phyloP scores from a whole-genome alignment of 371 early-diverging fungal species.

The Mucor sp. region DNA sequence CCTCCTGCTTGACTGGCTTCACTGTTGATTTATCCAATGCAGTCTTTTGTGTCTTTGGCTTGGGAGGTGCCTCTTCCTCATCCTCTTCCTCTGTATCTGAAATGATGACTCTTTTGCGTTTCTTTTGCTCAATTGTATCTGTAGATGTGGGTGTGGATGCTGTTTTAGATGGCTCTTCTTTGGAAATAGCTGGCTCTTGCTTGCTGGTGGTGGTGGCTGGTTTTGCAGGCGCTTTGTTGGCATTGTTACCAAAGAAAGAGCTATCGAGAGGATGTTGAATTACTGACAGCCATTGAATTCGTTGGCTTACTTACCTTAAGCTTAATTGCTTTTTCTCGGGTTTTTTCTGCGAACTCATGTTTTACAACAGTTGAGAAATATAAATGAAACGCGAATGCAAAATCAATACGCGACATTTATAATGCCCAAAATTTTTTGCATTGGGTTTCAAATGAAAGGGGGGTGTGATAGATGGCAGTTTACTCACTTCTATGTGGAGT shows the following conservation, averaged over 20 bases:
- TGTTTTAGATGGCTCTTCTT: not conserved
- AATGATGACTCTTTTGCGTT: slow-evolving; percentile 5
- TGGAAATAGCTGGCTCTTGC: not conserved
- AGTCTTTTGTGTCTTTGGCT: not conserved
- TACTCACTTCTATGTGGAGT: no score
- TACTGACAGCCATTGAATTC: not conserved
- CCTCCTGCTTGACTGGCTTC: not conserved
- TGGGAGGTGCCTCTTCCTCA: not conserved
- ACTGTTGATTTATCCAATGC: not conserved
- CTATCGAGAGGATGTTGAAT: not conserved
- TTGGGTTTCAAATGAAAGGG: not conserved
- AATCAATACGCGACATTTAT: not conserved
- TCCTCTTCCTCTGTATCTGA: slow-evolving; percentile 17
- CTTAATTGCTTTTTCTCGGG: slow-evolving; percentile 12
- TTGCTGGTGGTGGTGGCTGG: not conserved
- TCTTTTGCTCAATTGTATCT: not conserved
- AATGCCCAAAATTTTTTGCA: not conserved
- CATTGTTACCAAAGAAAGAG: slow-evolving; percentile 8
- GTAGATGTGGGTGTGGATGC: not conserved
- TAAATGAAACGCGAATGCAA: not conserved
- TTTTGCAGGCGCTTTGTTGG: not conserved
- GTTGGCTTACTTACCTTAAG: slow-evolving; percentile 1
- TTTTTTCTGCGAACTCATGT: slow-evolving; percentile 2
- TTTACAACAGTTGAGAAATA: not conserved
- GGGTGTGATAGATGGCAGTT: no score